These are phyloP conservation scores for Fusarium praegraminearum DNA, from an alignment of 2,329 filamentous ascomycete genomes.

Conservation along the genomic window DNA sequence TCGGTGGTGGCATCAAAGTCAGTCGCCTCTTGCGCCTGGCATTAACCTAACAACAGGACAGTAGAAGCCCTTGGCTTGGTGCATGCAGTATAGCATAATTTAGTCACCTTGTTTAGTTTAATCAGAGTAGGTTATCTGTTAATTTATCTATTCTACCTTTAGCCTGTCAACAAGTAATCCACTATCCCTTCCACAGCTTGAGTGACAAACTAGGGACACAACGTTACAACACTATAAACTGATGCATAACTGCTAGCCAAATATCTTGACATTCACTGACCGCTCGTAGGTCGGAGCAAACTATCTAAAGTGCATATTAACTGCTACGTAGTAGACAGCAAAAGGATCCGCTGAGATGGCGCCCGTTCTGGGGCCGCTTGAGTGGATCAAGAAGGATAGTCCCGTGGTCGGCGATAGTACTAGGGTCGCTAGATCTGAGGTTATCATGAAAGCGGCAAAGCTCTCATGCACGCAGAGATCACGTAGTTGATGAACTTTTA, in stretches of 20 bases:
- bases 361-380: constrained; percentile 11
- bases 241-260: background rate
- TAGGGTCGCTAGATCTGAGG: constrained; percentile 37
- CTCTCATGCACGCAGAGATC: constrained; percentile 18
- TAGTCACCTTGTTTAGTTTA: background rate
- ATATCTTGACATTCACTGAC: background rate
- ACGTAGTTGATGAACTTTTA: background rate
- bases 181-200: background rate
- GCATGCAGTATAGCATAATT: background rate
- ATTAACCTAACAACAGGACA: background rate
- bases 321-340: background rate
- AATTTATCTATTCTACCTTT: background rate
- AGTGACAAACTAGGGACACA: background rate
- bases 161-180: background rate
- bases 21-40: background rate
- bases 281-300: background rate
- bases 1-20: background rate
- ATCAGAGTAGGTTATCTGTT: background rate
- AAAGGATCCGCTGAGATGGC: constrained; percentile 19
- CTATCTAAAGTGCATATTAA: background rate
- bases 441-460: constrained; percentile 35
- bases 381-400: constrained; percentile 36
- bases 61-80: background rate
- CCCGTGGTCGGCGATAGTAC: constrained; percentile 25
- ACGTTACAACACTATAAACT: background rate